These are phyloP conservation scores for Arabidopsis thaliana DNA, from an alignment of 345 rosid species.

Conservation along the genomic window TAIR10.1 NC_003071.7:14356001-14356500, in stretches of 20 bases:
- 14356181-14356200: background rate
- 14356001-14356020: slow-evolving; percentile 4
- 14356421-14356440: too few species aligned
- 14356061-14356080: slow-evolving; percentile 92
- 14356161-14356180: background rate
- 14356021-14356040: slow-evolving; percentile 4
- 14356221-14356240: background rate
- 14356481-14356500: background rate
- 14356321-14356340: background rate
- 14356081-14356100: slow-evolving; percentile 94
- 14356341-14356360: background rate
- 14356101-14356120: slow-evolving; percentile 95
- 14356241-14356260: background rate
- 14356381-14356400: background rate
- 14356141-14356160: background rate
- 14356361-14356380: background rate
- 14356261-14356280: background rate
- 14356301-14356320: background rate
- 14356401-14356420: too few species aligned
- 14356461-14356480: background rate
- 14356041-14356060: slow-evolving; percentile 51
- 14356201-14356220: slow-evolving; percentile 10
- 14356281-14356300: background rate
- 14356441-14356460: background rate
- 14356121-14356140: slow-evolving; percentile 48